Conservation (phyloP, 345 rosid species). For the Hibiscus syriacus region DNA sequence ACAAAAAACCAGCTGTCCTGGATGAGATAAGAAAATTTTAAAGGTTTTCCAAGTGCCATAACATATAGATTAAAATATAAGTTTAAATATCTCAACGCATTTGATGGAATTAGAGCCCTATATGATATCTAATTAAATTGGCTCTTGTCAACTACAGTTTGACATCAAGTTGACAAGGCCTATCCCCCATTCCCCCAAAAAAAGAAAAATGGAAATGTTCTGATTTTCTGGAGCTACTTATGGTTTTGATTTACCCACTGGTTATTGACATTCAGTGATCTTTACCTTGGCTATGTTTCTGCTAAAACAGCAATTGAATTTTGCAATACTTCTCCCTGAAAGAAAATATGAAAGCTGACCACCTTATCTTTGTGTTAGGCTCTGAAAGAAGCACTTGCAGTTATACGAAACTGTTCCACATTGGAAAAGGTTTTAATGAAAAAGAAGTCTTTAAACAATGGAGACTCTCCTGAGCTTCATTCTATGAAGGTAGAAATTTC, state of each 20-base stretch:
- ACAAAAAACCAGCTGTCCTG: neutral
- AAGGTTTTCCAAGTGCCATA: neutral
- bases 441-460: constrained; percentile 60
- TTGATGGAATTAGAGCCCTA: neutral
- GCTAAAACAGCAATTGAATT: neutral
- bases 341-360: constrained; percentile 11
- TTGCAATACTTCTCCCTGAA: neutral
- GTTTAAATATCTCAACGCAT: neutral
- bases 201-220: neutral
- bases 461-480: constrained; percentile 86
- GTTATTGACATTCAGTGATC: neutral
- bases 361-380: constrained; percentile 38
- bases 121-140: neutral
- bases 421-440: constrained; percentile 70
- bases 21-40: too few species aligned
- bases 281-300: neutral
- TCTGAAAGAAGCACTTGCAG: constrained; percentile 69
- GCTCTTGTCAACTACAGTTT: neutral
- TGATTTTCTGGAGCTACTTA: neutral
- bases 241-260: neutral
- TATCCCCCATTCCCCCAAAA: neutral
- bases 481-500: constrained; percentile 62
- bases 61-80: neutral
- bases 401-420: constrained; percentile 65
- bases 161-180: neutral